A percentile compares a stretch with the other conserved stretches of the same genome.
Conservation (phyloP, 163 green algal genomes). For the Scenedesmus sp. region DNA sequence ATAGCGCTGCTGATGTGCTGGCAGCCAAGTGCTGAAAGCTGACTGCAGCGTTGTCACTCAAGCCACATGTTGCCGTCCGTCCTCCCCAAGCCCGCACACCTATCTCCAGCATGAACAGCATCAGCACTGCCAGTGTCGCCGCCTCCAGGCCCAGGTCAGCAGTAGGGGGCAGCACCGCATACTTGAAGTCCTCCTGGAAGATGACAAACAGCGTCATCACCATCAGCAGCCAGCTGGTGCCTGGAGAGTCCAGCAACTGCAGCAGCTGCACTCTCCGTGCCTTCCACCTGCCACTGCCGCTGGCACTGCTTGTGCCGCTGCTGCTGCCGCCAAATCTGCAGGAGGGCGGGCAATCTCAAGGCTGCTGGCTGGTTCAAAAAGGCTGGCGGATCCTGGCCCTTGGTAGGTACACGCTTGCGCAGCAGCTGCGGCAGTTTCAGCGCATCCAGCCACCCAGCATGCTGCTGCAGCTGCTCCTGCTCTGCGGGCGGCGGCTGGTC, state of each 20-base stretch:
- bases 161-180: conserved; percentile 73
- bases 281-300: conserved; percentile 13
- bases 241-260: conserved; percentile 45
- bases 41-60: too few relatives aligned
- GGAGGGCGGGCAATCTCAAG: not conserved
- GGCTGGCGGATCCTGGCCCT: not conserved
- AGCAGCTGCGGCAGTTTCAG: not conserved
- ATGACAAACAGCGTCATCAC: conserved; percentile 83
- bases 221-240: conserved; percentile 62
- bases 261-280: conserved; percentile 21
- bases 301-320: not conserved
- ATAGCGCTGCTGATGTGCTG: not conserved
- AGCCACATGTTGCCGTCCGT: not conserved
- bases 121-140: conserved; percentile 75
- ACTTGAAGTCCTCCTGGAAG: conserved; percentile 88
- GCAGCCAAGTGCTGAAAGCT: not conserved
- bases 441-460: not conserved
- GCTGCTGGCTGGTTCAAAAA: not conserved
- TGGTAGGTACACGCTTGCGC: not conserved
- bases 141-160: conserved; percentile 79
- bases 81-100: conserved; percentile 40
- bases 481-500: not conserved
- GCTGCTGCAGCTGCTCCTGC: not conserved
- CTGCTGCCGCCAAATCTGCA: not conserved
- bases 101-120: conserved; percentile 76